These are phyloP conservation scores for Amorphotheca resinae DNA, from an alignment of 495 filamentous ascomycete genomes.

Conservation along the genomic window DNA sequence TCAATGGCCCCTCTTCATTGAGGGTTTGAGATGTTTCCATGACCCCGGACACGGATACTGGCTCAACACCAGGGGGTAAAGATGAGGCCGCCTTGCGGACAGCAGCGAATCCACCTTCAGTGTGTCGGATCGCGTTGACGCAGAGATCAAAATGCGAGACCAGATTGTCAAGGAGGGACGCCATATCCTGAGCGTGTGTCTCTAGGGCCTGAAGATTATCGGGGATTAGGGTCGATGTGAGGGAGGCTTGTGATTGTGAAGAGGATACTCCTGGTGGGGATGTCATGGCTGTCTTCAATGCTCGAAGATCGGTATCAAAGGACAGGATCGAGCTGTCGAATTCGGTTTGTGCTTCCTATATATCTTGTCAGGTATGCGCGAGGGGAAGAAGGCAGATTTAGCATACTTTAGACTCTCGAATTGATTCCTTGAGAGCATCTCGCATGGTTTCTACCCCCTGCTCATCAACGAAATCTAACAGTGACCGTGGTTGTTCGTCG, in stretches of 20 bases:
- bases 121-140: slow-evolving; percentile 80
- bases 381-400: not conserved
- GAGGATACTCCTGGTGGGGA: slow-evolving; percentile 20
- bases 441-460: slow-evolving; percentile 58
- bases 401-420: slow-evolving; percentile 38
- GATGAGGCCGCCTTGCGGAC: slow-evolving; percentile 45
- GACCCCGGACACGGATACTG: slow-evolving; percentile 35
- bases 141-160: slow-evolving; percentile 93
- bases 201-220: slow-evolving; percentile 61
- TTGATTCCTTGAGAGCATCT: slow-evolving; percentile 51
- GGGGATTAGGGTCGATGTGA: slow-evolving; percentile 40
- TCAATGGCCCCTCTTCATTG: slow-evolving; percentile 31
- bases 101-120: slow-evolving; percentile 76
- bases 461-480: slow-evolving; percentile 89
- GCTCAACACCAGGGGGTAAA: slow-evolving; percentile 48
- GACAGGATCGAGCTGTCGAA: slow-evolving; percentile 50
- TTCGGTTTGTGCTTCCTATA: slow-evolving; percentile 42
- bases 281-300: slow-evolving; percentile 23
- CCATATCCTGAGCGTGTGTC: slow-evolving; percentile 72
- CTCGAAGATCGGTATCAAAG: slow-evolving; percentile 31
- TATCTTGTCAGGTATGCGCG: not conserved
- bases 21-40: slow-evolving; percentile 47
- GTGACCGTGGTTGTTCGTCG: slow-evolving; percentile 50
- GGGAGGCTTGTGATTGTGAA: slow-evolving; percentile 19
- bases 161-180: slow-evolving; percentile 63